A percentile compares a stretch with the other conserved stretches of the same genome.
Evolutionary conservation across 768 basidiomycete species (phyloP).

Genomic region (Lenzites betulinus): DNA sequence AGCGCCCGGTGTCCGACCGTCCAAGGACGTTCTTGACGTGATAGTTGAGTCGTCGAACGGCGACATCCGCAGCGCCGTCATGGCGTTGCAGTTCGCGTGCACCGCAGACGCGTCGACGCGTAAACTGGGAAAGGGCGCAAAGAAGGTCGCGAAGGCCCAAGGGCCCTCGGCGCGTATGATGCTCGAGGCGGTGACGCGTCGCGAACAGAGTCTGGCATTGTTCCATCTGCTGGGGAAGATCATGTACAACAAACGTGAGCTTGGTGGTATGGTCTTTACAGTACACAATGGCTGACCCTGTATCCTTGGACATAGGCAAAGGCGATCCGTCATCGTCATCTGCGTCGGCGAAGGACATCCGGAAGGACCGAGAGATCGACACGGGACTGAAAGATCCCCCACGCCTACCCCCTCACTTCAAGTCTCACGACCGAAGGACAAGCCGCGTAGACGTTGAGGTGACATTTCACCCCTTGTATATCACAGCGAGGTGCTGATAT

Average conservation of each 20-base stretch:
- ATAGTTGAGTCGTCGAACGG: constrained; percentile 83
- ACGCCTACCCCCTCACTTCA: constrained; percentile 59
- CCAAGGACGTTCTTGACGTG: constrained; percentile 70
- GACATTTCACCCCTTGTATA: neutral
- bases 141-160: constrained; percentile 36
- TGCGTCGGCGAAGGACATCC: constrained; percentile 61
- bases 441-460: constrained; percentile 83
- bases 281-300: constrained; percentile 1
- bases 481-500: neutral
- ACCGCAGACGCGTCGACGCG: constrained; percentile 37
- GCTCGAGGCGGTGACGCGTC: constrained; percentile 73
- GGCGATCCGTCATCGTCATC: constrained; percentile 63
- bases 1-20: constrained; percentile 39
- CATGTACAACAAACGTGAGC: constrained; percentile 90
- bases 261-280: too few species aligned
- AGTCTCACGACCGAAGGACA: constrained; percentile 58
- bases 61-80: constrained; percentile 91
- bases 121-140: constrained; percentile 1
- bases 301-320: constrained; percentile 53
- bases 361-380: constrained; percentile 61
- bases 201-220: constrained; percentile 84
- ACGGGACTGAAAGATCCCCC: constrained; percentile 53
- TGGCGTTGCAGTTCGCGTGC: constrained; percentile 88
- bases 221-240: constrained; percentile 95
- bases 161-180: constrained; percentile 37